These are phyloP conservation scores for Eutrema heterophyllum DNA, from an alignment of 345 rosid genomes.

Conservation along the genomic window DNA sequence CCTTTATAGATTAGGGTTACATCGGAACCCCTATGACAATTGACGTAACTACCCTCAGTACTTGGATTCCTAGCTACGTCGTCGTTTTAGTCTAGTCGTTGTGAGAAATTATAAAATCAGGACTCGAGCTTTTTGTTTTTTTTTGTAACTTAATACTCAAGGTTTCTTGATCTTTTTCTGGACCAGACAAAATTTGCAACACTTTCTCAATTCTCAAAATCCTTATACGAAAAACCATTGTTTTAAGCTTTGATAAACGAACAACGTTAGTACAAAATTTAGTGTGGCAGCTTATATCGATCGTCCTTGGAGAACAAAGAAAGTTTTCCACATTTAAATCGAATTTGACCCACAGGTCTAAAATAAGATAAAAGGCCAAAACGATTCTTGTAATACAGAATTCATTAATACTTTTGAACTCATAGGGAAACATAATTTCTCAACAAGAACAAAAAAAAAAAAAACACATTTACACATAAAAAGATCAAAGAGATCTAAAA, in stretches of 20 bases:
- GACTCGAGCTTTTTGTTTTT: not conserved
- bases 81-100: not conserved
- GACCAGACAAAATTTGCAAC: too few species aligned
- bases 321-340: not conserved
- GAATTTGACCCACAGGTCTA: not conserved
- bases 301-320: not conserved
- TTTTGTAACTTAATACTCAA: too few species aligned
- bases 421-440: not conserved
- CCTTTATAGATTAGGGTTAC: constrained; percentile 26
- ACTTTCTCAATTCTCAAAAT: not conserved
- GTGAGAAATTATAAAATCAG: not conserved
- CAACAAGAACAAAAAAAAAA: not conserved
- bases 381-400: not conserved
- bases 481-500: constrained; percentile 3
- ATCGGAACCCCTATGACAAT: not conserved
- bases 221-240: not conserved
- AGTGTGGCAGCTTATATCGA: not conserved
- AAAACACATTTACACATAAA: not conserved
- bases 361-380: not conserved
- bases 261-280: not conserved
- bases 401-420: constrained; percentile 7
- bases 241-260: not conserved
- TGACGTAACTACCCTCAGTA: constrained; percentile 14
- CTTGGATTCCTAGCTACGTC: not conserved
- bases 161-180: too few species aligned